Conservation (phyloP, 306 rosid genomes). For the Sphenostylis stenocarpa region DNA sequence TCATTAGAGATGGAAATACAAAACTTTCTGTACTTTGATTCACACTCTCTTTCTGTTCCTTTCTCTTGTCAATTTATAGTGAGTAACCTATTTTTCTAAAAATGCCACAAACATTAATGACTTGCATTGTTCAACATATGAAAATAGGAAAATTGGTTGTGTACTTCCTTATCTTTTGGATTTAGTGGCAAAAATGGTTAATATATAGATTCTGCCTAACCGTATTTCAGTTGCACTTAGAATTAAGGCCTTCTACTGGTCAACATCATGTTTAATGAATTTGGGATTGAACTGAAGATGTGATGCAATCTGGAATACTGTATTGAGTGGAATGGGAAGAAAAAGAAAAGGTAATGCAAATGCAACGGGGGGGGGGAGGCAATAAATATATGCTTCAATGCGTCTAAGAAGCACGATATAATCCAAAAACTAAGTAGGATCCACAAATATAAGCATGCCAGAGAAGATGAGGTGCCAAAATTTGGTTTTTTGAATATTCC, state of each 20-base stretch:
- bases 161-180: background rate
- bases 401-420: background rate
- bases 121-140: background rate
- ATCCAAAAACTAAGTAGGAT: background rate
- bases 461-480: background rate
- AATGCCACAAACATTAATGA: background rate
- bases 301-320: no score
- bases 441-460: background rate
- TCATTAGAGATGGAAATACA: background rate
- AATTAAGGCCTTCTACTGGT: no score
- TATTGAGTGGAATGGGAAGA: no score
- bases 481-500: background rate
- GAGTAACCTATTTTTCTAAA: background rate
- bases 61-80: background rate
- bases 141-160: background rate
- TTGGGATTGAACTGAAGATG: no score
- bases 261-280: no score
- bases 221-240: no score
- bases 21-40: constrained; percentile 9
- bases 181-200: background rate
- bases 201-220: background rate
- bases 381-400: background rate
- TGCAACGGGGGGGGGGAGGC: no score
- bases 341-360: no score
- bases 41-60: background rate